Conservation (phyloP, 2,329 filamentous ascomycete genomes). For the Aspergillus candidus region DNA sequence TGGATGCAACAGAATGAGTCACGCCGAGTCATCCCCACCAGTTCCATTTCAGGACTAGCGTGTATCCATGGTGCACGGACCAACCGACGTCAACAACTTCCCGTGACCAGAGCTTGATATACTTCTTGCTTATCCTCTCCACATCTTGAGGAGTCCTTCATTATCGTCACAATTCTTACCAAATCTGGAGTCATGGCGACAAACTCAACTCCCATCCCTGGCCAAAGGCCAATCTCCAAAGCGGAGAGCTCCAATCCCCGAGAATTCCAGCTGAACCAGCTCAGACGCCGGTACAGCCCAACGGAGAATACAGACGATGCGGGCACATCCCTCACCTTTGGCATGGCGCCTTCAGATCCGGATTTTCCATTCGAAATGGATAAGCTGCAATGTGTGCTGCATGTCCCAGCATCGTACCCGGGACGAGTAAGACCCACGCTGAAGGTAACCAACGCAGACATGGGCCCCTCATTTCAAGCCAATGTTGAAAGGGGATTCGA, state of each 20-base stretch:
- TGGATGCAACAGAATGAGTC: no score
- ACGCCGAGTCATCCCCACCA: no score
- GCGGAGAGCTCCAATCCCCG: slow-evolving; percentile 62
- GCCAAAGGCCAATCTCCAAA: slow-evolving; percentile 60
- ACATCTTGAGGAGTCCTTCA: no score
- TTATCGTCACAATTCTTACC: no score
- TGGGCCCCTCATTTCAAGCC: slow-evolving; percentile 65
- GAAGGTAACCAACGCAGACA: slow-evolving; percentile 61
- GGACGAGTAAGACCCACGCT: slow-evolving; percentile 49
- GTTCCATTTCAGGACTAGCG: no score
- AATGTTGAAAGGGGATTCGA: slow-evolving; percentile 74
- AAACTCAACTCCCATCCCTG: slow-evolving; percentile 26
- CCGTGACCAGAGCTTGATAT: no score
- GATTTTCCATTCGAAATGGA: slow-evolving; percentile 77
- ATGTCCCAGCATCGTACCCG: slow-evolving; percentile 61
- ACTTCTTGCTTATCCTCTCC: no score
- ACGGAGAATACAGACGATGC: slow-evolving; percentile 43
- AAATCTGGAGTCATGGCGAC: slow-evolving; percentile 26
- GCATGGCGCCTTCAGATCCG: slow-evolving; percentile 66
- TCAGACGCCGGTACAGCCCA: slow-evolving; percentile 60
- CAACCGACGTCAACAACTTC: no score
- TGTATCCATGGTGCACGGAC: no score
- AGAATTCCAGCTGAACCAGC: slow-evolving; percentile 67
- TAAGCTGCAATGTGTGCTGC: slow-evolving; percentile 60
- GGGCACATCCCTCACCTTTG: slow-evolving; percentile 57